Base-by-base conservation (phyloP, 371 early-diverging fungal species). In the Zychaea mexicana region DNA sequence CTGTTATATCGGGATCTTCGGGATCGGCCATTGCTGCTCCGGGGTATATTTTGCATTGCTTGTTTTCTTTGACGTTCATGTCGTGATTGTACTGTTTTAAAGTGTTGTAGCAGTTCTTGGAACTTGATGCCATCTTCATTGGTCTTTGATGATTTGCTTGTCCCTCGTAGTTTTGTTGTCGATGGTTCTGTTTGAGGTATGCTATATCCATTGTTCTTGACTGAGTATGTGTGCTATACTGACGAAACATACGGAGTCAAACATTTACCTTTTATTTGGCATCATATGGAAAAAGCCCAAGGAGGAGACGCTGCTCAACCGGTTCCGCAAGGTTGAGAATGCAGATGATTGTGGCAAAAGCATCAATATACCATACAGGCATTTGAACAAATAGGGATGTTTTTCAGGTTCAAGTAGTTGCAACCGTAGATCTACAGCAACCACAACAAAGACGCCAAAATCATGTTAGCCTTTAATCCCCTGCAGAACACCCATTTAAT, bases 341-440 rank as follows among this genome's bases (percentile, higher is more conserved):
- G 97, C 96, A 21, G 88, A 85, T 27, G 91, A 90, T 72, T 97
- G 97, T 27, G 97, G 97, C 30, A 97, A 73, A 45, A 97, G 82
- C 96, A 97, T 96, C 71, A 97, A 68, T 19, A 97, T 74, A 5
- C 96, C 96, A 72, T 94, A 97, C 10, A 97, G 81, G 55, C 92
- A 91, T 62, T 94, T 93, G 79, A 87, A 88, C 36, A 97, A 80
- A 66, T 85, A 75, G 2, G 96, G 94, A 68, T 95, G 84, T 74
- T 85, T 82, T 12, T 90, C 87, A 0, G 96, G 94, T 56, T 97
- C 97, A 42, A 96, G 74, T 7, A 97, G 79, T 71, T 96, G 96
- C 54, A 97, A 72, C 1, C 97, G 82, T 31, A 97, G 77, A 68
- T 89, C 89, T 88, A 56, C 30, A 3, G 6, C 15, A 19, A 30